Evolutionary conservation across 768 basidiomycete genomes (phyloP), one percentile per base, ranked within the genome.

Genomic region (Dendrothele bispora): DNA sequence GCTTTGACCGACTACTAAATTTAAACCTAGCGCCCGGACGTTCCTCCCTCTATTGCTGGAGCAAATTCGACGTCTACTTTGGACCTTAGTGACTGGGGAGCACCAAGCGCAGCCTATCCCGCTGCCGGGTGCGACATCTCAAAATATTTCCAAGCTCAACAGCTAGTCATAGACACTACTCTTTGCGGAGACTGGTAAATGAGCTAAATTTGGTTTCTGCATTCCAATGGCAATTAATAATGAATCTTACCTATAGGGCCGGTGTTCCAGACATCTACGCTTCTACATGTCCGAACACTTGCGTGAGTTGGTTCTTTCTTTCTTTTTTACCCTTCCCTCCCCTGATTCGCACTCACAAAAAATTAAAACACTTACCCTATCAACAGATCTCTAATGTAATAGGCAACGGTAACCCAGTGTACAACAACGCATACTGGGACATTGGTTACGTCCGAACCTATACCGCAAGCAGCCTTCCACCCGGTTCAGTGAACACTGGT

Each of bases 401-500:
- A 5, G 78, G 80, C 11, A 63, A 75, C 7, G 79, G 79, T 39
- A 47, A 39, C 12, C 71, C 73, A 46, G 73, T 72, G 43, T 83
- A 73, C 61, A 78, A 78, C 62, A 54, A 72, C 12, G 81, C 82
- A 1, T 82, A 79, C 66, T 87, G 84, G 55, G 82, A 85, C 62
- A 70, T 86, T 58, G 70, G 73, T 30, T 78, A 78, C 48, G 65
- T 86, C 37, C 81, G 81, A 17, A 74, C 77, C 27, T 80, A 75
- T 50, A 71, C 70, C n/a, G 73, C 68, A n/a, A n/a, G n/a, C n/a
- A n/a, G n/a, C n/a, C n/a, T n/a, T n/a, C n/a, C n/a, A n/a, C n/a
- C n/a, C n/a, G n/a, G n/a, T n/a, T n/a, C n/a, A n/a, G n/a, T n/a
- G n/a, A n/a, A n/a, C n/a, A n/a, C n/a, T n/a, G n/a, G n/a, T n/a